Conservation (phyloP, 495 filamentous ascomycete genomes). For the Penicillium manginii region DNA sequence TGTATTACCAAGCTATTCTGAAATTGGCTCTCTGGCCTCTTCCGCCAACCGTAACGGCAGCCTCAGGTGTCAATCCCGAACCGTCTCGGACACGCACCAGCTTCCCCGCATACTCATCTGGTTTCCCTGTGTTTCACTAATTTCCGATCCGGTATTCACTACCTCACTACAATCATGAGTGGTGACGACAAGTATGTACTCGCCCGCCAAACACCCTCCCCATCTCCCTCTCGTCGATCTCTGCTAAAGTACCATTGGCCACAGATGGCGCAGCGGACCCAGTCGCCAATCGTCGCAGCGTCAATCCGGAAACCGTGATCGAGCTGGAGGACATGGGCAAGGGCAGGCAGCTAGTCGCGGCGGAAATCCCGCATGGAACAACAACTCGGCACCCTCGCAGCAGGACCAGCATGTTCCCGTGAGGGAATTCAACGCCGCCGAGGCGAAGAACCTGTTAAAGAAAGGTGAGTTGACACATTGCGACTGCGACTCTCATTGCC, state of each 20-base stretch:
- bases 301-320: slow-evolving; percentile 32
- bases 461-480: slow-evolving; percentile 31
- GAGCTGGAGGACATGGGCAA: slow-evolving; percentile 10
- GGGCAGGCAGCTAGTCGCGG: slow-evolving; percentile 37
- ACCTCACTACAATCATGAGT: slow-evolving; percentile 35
- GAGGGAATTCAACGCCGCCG: slow-evolving; percentile 50
- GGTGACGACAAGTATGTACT: slow-evolving; percentile 42
- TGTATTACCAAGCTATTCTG: no score
- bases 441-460: slow-evolving; percentile 47
- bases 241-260: slow-evolving; percentile 14
- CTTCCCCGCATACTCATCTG: slow-evolving; percentile 27
- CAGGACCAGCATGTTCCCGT: slow-evolving; percentile 52
- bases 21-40: no score
- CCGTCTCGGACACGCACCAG: slow-evolving; percentile 15
- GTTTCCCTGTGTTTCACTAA: not conserved
- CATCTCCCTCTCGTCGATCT: slow-evolving; percentile 1
- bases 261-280: slow-evolving; percentile 49
- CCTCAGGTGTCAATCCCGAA: slow-evolving; percentile 29
- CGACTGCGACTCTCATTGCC: no score
- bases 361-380: slow-evolving; percentile 34
- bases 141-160: not conserved
- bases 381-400: slow-evolving; percentile 28
- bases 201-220: not conserved
- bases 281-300: slow-evolving; percentile 47
- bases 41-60: not conserved